Base-by-base conservation (phyloP, 495 filamentous ascomycete genomes). In the Annulohypoxylon maeteangense region DNA sequence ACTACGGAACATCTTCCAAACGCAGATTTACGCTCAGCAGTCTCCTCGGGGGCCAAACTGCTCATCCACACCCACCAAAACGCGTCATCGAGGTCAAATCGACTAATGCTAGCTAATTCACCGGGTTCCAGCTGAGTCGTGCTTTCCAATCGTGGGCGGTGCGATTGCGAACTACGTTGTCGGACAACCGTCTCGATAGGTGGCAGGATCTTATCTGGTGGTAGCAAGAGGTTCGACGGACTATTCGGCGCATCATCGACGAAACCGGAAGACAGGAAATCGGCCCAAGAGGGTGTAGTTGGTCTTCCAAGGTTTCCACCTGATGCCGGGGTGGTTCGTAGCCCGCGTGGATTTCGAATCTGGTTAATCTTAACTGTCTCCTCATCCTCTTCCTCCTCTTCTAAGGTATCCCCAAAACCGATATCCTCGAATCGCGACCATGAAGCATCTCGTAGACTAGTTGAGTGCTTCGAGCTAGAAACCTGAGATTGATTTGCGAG, bases 11-110 rank as follows among this genome's bases (percentile, higher is more conserved):
- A 98, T 68, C 96, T 87, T 12, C 95, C 96, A 80, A 99, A 99
- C 16, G 93, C 92, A 3, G 94, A 90, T 78, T 99, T 99, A 62
- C 95, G 88, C 31, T 89, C 84, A 0, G 87, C 79, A 1, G 93
- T 89, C 78, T 99, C 95, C 73, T 99, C 95, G 6, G 88, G 91
- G 1, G 94, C 95, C 76, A 99, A 80, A 84, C 95, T 98, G 72
- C 88, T 95, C 85, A 98, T 98, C 95, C 95, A 99, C 23, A 98
- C 95, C 95, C 95, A 99, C 96, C 96, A 99, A 78, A 99, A 99
- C 0, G 94, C 90, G 76, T 98, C 95, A 75, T 99, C 95, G 10
- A 98, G 82, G 65, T 96, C 91, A 51, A 99, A 87, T 47, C 87
- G 86, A 31, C 86, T 90, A 70, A 98, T 97, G 72, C 93, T 97